phyloP scores from a whole-genome alignment of 441 rosid genomes.

The Brassica balearica region DNA sequence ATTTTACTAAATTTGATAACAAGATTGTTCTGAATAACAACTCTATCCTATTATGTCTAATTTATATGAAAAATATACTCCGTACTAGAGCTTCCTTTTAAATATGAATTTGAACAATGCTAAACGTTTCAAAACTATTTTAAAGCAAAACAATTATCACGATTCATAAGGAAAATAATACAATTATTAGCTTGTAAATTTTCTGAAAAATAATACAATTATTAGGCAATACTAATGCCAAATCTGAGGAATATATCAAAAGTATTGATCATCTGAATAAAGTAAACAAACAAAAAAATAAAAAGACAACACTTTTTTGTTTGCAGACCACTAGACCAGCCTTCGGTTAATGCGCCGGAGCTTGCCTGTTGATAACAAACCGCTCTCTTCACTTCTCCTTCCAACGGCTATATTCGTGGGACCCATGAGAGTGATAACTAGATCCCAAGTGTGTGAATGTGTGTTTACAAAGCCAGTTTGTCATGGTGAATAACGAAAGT shows the following conservation, averaged over 20 bases:
- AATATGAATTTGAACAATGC: too few relatives aligned
- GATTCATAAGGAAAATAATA: background rate
- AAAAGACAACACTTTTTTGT: slow-evolving; percentile 15
- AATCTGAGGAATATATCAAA: too few relatives aligned
- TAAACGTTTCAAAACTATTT: too few relatives aligned
- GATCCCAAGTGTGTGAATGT: background rate
- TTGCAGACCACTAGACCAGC: slow-evolving; percentile 31
- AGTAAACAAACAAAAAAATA: background rate
- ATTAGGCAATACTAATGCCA: too few relatives aligned
- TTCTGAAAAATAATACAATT: background rate
- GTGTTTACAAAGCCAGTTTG: background rate
- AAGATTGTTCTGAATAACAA: too few relatives aligned
- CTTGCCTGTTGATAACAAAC: slow-evolving; percentile 38
- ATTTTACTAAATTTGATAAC: too few relatives aligned
- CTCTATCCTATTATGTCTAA: too few relatives aligned
- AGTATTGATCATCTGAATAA: background rate
- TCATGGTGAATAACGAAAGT: background rate
- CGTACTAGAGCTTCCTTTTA: too few relatives aligned
- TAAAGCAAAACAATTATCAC: background rate
- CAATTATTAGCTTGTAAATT: background rate
- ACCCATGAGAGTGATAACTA: slow-evolving; percentile 12
- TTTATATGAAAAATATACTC: too few relatives aligned
- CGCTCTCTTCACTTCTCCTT: slow-evolving; percentile 30
- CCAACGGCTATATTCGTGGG: slow-evolving; percentile 52
- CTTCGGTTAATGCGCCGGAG: slow-evolving; percentile 41